Conservation (phyloP, 352 stramenopile genomes). For the Pseudoperonospora humuli region DNA sequence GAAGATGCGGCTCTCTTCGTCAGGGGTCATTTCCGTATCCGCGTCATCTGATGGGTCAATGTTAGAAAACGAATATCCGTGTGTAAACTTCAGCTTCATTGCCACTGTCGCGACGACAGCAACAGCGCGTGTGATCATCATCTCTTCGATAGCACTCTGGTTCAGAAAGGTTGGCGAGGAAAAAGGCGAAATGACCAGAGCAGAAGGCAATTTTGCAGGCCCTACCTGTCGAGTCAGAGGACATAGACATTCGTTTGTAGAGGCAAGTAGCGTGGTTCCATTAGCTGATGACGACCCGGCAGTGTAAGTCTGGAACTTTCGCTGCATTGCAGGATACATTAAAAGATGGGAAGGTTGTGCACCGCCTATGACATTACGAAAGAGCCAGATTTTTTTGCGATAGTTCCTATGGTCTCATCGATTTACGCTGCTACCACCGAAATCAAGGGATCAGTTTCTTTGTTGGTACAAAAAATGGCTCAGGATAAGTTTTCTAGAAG, state of each 20-base stretch:
- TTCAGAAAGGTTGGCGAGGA: background rate
- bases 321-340: conserved; percentile 7
- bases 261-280: conserved; percentile 12
- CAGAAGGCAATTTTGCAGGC: conserved; percentile 4
- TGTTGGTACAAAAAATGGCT: too few relatives aligned
- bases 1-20: conserved; percentile 51
- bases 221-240: conserved; percentile 2
- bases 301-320: background rate
- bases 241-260: conserved; percentile 14
- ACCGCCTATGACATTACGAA: background rate
- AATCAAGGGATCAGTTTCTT: too few relatives aligned
- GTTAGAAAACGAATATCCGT: conserved; percentile 4
- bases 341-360: conserved; percentile 15
- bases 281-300: background rate
- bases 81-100: conserved; percentile 1
- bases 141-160: background rate
- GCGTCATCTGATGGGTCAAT: background rate
- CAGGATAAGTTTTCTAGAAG: too few relatives aligned
- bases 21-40: conserved; percentile 13
- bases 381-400: too few relatives aligned
- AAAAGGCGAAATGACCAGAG: conserved; percentile 18
- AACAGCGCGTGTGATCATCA: conserved; percentile 14
- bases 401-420: too few relatives aligned
- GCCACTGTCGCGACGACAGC: conserved; percentile 9
- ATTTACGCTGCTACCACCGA: too few relatives aligned